A percentile compares a stretch with the other conserved stretches of the same genome.
Evolutionary conservation across 2,329 filamentous ascomycete genomes (phyloP).

Genomic region (Clarireedia homoeocarpa): DNA sequence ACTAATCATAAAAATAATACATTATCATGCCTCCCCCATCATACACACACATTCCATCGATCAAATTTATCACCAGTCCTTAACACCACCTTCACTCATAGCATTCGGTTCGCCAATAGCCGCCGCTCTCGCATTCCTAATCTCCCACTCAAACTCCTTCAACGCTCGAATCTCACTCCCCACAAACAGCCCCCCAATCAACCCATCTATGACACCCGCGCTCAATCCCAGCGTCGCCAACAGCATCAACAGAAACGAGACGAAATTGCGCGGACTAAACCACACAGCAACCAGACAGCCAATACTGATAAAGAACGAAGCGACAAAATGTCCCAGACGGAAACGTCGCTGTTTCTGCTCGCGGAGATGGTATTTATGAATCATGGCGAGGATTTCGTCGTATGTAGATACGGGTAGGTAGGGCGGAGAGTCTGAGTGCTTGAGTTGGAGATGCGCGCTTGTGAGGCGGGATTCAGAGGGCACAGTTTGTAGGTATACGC

Average conservation of each 20-base stretch:
- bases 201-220: constrained; percentile 71
- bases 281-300: constrained; percentile 76
- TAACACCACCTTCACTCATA: constrained; percentile 21
- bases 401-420: constrained; percentile 46
- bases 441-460: constrained; percentile 16
- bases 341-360: constrained; percentile 65
- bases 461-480: constrained; percentile 9
- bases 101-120: constrained; percentile 24
- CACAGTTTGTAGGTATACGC: constrained; percentile 20
- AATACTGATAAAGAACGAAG: constrained; percentile 57
- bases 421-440: constrained; percentile 4
- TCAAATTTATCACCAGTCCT: constrained; percentile 23
- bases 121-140: constrained; percentile 53
- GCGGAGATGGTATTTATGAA: constrained; percentile 58
- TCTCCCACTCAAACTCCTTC: constrained; percentile 91
- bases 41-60: neutral
- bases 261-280: constrained; percentile 72
- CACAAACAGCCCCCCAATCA: constrained; percentile 83
- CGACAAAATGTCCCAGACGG: constrained; percentile 67
- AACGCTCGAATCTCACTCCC: constrained; percentile 74
- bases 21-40: too few relatives aligned
- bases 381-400: constrained; percentile 66
- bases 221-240: constrained; percentile 70
- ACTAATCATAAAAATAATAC: too few relatives aligned
- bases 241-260: constrained; percentile 73